A percentile compares a stretch with the other conserved stretches of the same genome.
These are phyloP conservation scores for Tilletia indica DNA, from an alignment of 1,284 basidiomycete genomes.

Conservation along the genomic window DNA sequence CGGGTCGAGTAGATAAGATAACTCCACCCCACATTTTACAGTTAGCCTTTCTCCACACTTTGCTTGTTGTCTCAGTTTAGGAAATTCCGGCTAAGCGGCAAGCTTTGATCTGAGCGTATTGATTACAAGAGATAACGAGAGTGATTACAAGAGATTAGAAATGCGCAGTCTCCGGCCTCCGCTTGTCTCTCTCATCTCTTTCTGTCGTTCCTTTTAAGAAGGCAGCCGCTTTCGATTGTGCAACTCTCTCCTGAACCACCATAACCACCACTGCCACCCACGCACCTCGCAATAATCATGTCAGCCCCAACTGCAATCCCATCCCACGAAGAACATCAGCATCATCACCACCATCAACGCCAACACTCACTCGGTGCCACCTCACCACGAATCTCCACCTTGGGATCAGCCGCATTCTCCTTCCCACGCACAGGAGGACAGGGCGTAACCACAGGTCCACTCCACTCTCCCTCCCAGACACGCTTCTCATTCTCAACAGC, in stretches of 20 bases:
- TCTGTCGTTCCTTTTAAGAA: too few species aligned
- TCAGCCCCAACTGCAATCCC: conserved; percentile 15
- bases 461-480: conserved; percentile 12
- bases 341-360: neutral
- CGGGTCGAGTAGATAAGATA: neutral
- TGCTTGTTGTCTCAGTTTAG: too few species aligned
- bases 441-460: conserved; percentile 8
- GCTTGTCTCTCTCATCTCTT: neutral
- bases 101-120: too few species aligned
- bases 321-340: neutral
- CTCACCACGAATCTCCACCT: neutral
- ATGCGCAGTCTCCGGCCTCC: too few species aligned
- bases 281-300: neutral
- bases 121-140: too few species aligned
- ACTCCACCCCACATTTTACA: neutral
- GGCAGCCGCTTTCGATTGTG: too few species aligned
- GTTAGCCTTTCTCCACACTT: neutral
- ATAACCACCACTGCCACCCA: neutral
- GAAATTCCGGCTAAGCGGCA: too few species aligned
- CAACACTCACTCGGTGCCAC: neutral
- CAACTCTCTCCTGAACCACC: too few species aligned
- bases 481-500: conserved; percentile 12
- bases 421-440: conserved; percentile 9
- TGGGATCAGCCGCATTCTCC: neutral
- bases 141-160: too few species aligned